A percentile compares a stretch with the other conserved stretches of the same genome.
These are phyloP conservation scores for Ceratocystis colombiana DNA, from an alignment of 2,329 filamentous ascomycete species.

Conservation along the genomic window DNA sequence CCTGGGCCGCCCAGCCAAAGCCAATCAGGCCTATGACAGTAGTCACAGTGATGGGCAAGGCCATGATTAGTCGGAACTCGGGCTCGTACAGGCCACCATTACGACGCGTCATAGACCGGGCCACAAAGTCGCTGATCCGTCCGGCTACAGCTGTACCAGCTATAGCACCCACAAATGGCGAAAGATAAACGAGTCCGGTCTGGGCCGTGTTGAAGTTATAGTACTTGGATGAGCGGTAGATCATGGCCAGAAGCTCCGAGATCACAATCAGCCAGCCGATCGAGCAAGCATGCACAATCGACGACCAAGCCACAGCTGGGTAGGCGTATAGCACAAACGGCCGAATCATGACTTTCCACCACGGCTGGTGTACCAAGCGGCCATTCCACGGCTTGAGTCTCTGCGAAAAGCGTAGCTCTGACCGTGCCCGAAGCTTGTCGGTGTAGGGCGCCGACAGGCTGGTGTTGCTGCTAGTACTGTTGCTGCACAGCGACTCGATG, in stretches of 20 bases:
- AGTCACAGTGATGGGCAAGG: conserved; percentile 62
- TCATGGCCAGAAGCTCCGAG: conserved; percentile 72
- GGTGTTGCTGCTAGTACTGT: background rate
- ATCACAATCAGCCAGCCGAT: conserved; percentile 78
- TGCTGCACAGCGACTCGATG: conserved; percentile 17
- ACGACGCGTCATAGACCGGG: conserved; percentile 66
- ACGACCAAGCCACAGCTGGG: conserved; percentile 80
- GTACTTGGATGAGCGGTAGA: conserved; percentile 57
- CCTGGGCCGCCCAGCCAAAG: conserved; percentile 83
- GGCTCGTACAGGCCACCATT: conserved; percentile 95
- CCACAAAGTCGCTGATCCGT: conserved; percentile 74
- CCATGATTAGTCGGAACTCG: conserved; percentile 87
- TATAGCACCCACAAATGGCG: conserved; percentile 78
- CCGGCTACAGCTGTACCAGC: conserved; percentile 88
- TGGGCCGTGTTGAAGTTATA: conserved; percentile 78
- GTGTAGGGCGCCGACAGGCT: conserved; percentile 49
- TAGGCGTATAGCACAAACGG: conserved; percentile 83
- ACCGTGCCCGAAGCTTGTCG: conserved; percentile 53
- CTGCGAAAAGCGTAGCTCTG: conserved; percentile 60
- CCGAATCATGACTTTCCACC: conserved; percentile 64
- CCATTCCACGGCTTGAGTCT: conserved; percentile 71
- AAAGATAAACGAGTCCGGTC: conserved; percentile 78
- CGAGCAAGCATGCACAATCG: conserved; percentile 73
- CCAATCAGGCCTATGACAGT: conserved; percentile 85
- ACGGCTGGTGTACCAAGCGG: conserved; percentile 64